Evolutionary conservation across 768 basidiomycete genomes (phyloP).

Genomic region (Xerocomellus intermedius): DNA sequence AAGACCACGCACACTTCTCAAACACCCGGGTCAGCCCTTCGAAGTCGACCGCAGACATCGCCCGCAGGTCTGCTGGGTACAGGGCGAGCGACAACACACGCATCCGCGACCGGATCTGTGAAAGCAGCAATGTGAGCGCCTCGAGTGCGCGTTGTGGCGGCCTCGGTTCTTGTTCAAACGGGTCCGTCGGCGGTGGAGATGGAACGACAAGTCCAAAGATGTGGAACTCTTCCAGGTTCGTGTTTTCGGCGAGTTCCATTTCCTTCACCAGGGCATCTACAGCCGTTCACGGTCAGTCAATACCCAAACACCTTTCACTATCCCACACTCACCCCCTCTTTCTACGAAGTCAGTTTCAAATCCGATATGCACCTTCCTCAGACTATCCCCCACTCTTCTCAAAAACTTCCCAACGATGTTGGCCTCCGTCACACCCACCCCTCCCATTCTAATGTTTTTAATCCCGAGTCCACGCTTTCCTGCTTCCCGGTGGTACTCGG

Average conservation of each 20-base stretch:
- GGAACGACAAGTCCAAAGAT: conserved; percentile 34
- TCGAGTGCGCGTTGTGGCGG: conserved; percentile 15
- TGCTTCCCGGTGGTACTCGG: conserved; percentile 10
- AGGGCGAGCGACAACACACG: conserved; percentile 31
- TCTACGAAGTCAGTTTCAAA: conserved; percentile 32
- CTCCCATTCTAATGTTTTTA: conserved; percentile 27
- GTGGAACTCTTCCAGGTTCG: conserved; percentile 28
- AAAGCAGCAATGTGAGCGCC: conserved; percentile 27
- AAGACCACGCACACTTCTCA: conserved; percentile 20
- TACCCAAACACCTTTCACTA: too few relatives aligned
- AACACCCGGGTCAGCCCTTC: conserved; percentile 28
- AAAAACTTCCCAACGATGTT: conserved; percentile 27
- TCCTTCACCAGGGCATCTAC: conserved; percentile 28
- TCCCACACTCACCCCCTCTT: conserved; percentile 26
- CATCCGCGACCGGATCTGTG: conserved; percentile 28
- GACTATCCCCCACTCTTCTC: conserved; percentile 16
- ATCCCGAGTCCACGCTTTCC: conserved; percentile 13
- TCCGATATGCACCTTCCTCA: conserved; percentile 29
- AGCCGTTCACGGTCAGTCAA: conserved; percentile 8
- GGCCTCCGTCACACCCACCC: conserved; percentile 27
- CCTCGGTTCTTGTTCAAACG: conserved; percentile 16
- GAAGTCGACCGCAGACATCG: conserved; percentile 29
- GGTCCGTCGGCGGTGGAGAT: conserved; percentile 26
- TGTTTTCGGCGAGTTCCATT: conserved; percentile 27
- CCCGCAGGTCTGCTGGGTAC: conserved; percentile 32